Percentiles rank a stretch among this genome's conserved stretches.
These are phyloP conservation scores for Cryptomeria japonica DNA, from an alignment of 75 land plant species.

Conservation along the genomic window DNA sequence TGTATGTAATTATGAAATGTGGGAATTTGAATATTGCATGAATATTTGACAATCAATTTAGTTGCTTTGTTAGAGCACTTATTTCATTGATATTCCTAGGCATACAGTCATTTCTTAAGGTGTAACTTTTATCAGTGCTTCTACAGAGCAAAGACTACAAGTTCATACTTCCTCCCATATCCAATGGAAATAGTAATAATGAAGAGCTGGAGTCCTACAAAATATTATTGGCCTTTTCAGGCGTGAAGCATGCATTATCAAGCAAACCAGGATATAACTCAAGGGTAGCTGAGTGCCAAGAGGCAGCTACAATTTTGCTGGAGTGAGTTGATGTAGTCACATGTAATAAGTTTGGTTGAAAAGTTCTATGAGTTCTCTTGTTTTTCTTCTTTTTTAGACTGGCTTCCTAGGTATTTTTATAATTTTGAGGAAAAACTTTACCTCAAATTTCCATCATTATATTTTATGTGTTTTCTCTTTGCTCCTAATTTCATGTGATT, in stretches of 20 bases:
- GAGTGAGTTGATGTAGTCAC: conserved; percentile 35
- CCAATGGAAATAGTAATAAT: conserved; percentile 14
- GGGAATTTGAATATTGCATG: background rate
- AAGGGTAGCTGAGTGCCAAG: conserved; percentile 85
- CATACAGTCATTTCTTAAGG: background rate
- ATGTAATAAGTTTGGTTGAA: background rate
- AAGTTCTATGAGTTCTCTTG: background rate
- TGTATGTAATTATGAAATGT: background rate
- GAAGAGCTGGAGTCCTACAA: conserved; percentile 41
- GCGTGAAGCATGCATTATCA: conserved; percentile 73
- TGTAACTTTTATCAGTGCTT: background rate
- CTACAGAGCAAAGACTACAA: conserved; percentile 53
- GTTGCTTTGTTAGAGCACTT: background rate
- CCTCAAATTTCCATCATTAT: background rate
- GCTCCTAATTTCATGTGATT: background rate
- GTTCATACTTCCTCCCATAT: conserved; percentile 41
- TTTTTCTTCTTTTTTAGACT: background rate
- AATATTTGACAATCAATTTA: background rate
- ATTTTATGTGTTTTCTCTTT: background rate
- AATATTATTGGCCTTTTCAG: conserved; percentile 92
- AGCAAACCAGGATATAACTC: conserved; percentile 79
- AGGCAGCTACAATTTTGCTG: conserved; percentile 79
- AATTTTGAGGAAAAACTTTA: background rate
- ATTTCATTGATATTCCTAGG: background rate
- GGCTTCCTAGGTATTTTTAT: background rate